These are phyloP conservation scores for Cyclotella atomus DNA, from an alignment of 108 stramenopile species.

Conservation along the genomic window DNA sequence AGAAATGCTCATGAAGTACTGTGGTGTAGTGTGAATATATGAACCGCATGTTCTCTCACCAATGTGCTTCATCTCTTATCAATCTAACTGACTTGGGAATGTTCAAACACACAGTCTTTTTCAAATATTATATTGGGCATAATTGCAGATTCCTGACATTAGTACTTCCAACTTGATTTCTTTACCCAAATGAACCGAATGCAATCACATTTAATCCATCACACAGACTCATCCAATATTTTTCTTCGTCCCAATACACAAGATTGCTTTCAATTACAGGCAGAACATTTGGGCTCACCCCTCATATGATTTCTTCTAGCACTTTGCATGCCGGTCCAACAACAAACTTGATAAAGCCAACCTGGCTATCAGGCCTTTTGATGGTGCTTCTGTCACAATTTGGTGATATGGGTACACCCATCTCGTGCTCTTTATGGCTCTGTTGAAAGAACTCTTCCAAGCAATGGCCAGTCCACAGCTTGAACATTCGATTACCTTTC, in stretches of 20 bases:
- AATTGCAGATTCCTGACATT: too few species aligned
- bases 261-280: constrained; percentile 45
- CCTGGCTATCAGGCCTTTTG: constrained; percentile 70
- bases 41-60: too few species aligned
- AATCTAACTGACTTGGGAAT: too few species aligned
- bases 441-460: constrained; percentile 69
- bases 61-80: too few species aligned
- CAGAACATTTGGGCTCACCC: constrained; percentile 21
- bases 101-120: too few species aligned
- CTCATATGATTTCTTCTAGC: constrained; percentile 46
- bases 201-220: neutral
- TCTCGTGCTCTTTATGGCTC: constrained; percentile 67
- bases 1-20: too few species aligned
- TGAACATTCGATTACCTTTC: constrained; percentile 57
- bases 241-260: constrained; percentile 41
- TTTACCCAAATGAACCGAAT: too few species aligned
- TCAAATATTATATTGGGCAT: too few species aligned
- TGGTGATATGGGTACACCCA: constrained; percentile 69
- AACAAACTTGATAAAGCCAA: constrained; percentile 89
- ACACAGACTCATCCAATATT: neutral
- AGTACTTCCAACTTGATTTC: too few species aligned
- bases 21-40: too few species aligned
- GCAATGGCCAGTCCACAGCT: constrained; percentile 67
- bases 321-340: constrained; percentile 67
- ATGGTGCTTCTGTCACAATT: constrained; percentile 66